Evolutionary conservation across 1,284 basidiomycete genomes (phyloP), one percentile per base, ranked within the genome.

Genomic region (Cutaneotrichosporon sp.): DNA sequence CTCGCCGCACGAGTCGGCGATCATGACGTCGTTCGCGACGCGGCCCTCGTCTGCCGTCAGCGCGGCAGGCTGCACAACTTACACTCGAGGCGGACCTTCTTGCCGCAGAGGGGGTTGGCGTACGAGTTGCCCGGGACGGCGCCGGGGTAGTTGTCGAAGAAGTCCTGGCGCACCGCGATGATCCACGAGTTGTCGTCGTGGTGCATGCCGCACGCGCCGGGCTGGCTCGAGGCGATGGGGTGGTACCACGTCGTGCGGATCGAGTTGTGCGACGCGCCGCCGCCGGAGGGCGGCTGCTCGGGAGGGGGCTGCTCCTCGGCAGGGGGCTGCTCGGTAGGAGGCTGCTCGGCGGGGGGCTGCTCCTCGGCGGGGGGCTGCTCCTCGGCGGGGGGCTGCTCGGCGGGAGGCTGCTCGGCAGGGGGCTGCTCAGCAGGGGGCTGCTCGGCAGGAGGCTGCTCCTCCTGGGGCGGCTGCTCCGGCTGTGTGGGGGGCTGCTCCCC

Each of bases 81-180:
- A 46, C 27, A 82, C 24, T 71, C 75, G 20, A 81, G 77, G 18
- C 68, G 69, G 53, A 82, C 69, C 59, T 78, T 71, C 59, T 77
- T 76, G 49, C 80, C 79, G 65, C 83, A 84, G 64, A 84, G 78
- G 10, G 83, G 82, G 74, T 84, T 84, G 61, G 72, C 63, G 71
- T 83, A 81, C 8, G 80, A 79, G 72, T 84, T 82, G 3, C 74
- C 78, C 55, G 72, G 65, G 3, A 46, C 27, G 66, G 77, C 75
- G 43, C 80, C 66, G 51, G 82, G 82, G 79, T 78, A 82, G 36
- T 68, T 70, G 63, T 82, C 79, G 68, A 79, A 83, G 14, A 84
- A 67, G 20, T 73, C 55, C 18, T 66, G 50, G 7, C 79, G 79
- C 24, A 81, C 79, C 29, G 82, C 83, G 22, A 81, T 81, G 59